Conservation (phyloP, 73 alveolate species). For the Paraurostyla sp. region DNA sequence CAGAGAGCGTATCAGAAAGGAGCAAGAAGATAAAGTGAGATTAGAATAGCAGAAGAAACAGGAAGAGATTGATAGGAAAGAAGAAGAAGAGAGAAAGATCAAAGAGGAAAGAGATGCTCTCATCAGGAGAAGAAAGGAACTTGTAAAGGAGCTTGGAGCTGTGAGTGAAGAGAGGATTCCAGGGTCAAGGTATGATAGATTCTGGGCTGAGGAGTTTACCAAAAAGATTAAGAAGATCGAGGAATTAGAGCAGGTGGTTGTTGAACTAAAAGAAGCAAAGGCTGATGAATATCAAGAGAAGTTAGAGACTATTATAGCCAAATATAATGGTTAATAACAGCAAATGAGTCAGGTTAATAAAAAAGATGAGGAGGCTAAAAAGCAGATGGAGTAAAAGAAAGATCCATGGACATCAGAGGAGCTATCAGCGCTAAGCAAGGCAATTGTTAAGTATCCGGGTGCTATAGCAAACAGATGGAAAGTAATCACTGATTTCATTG, state of each 20-base stretch:
- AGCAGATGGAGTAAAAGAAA: constrained; percentile 64
- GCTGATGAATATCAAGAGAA: constrained; percentile 59
- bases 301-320: background rate
- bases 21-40: constrained; percentile 12
- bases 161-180: constrained; percentile 62
- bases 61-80: constrained; percentile 47
- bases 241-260: constrained; percentile 63
- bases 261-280: constrained; percentile 60
- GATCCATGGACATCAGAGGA: constrained; percentile 88
- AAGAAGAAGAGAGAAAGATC: constrained; percentile 76
- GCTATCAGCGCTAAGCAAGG: constrained; percentile 78
- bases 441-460: constrained; percentile 86
- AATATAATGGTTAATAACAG: too few species aligned
- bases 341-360: constrained; percentile 62
- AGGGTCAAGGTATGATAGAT: constrained; percentile 81
- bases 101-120: constrained; percentile 62
- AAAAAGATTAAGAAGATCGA: constrained; percentile 75
- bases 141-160: constrained; percentile 55
- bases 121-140: constrained; percentile 77
- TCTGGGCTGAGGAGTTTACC: constrained; percentile 75
- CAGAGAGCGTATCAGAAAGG: constrained; percentile 13
- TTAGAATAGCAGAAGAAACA: constrained; percentile 3
- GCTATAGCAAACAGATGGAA: constrained; percentile 90
- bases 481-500: constrained; percentile 79
- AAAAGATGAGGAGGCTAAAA: constrained; percentile 77